These are phyloP conservation scores for Corrigiola litoralis DNA, from an alignment of 179 eudicot species.

Conservation along the genomic window DNA sequence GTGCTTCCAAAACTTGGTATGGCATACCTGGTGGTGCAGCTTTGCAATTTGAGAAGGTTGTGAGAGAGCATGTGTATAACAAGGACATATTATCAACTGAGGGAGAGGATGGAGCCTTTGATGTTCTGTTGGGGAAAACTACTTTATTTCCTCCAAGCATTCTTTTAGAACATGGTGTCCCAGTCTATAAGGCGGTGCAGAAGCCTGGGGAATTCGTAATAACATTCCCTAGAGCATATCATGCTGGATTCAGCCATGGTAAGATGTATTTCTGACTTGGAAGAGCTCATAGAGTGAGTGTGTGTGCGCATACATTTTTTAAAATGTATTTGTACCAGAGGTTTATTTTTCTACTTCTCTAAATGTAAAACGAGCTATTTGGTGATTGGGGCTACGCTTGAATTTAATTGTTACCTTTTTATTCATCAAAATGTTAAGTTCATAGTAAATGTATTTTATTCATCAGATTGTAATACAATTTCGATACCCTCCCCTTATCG, in stretches of 20 bases:
- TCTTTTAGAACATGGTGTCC: slow-evolving; percentile 68
- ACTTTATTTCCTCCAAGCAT: slow-evolving; percentile 92
- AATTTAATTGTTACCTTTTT: too few species aligned
- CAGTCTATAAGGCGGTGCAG: slow-evolving; percentile 97
- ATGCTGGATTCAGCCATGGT: slow-evolving; percentile 99
- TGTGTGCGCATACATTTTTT: too few species aligned
- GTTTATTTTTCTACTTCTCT: too few species aligned
- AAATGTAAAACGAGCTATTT: too few species aligned
- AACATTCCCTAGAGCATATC: slow-evolving; percentile 97
- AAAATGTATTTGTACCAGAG: too few species aligned
- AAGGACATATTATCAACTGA: slow-evolving; percentile 65
- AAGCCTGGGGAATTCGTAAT: slow-evolving; percentile 89
- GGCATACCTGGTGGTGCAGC: slow-evolving; percentile 95
- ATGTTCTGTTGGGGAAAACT: slow-evolving; percentile 86
- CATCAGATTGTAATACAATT: not conserved
- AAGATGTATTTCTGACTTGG: slow-evolving; percentile 24
- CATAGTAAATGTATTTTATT: not conserved
- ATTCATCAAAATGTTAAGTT: too few species aligned
- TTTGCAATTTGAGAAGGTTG: slow-evolving; percentile 83
- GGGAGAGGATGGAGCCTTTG: slow-evolving; percentile 96
- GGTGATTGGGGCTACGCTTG: too few species aligned
- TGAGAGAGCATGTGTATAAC: slow-evolving; percentile 69
- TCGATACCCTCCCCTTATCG: not conserved
- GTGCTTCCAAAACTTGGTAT: slow-evolving; percentile 99
- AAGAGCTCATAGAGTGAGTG: too few species aligned